phyloP scores from a whole-genome alignment of 345 rosid genomes.

The Noccaea bulbosa region DNA sequence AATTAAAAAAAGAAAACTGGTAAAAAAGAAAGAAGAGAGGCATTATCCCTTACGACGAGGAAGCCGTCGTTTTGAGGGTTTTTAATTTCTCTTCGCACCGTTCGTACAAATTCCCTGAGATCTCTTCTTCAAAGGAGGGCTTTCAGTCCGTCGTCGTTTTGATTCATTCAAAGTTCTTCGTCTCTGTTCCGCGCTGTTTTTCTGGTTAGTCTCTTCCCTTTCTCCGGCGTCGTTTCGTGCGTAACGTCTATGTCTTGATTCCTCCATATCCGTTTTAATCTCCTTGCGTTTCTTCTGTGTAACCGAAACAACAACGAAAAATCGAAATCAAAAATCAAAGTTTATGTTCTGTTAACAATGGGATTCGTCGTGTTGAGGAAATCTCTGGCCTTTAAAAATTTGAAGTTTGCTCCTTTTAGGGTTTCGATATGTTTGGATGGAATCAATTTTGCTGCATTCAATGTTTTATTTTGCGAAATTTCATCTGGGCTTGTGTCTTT shows the following conservation, averaged over 20 bases:
- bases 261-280: background rate
- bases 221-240: slow-evolving; percentile 63
- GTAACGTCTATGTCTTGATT: slow-evolving; percentile 29
- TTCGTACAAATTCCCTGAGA: slow-evolving; percentile 28
- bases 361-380: background rate
- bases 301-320: background rate
- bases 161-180: slow-evolving; percentile 44
- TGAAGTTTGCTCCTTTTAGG: slow-evolving; percentile 18
- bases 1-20: background rate
- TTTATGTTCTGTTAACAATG: slow-evolving; percentile 5
- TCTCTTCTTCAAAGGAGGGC: slow-evolving; percentile 30
- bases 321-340: background rate
- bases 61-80: slow-evolving; percentile 65
- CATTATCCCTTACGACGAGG: slow-evolving; percentile 54
- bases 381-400: background rate
- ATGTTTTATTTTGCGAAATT: background rate
- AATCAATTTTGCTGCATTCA: slow-evolving; percentile 7
- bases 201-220: slow-evolving; percentile 33
- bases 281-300: slow-evolving; percentile 24
- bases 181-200: slow-evolving; percentile 33
- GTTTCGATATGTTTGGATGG: slow-evolving; percentile 10
- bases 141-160: slow-evolving; percentile 66
- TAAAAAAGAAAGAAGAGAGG: slow-evolving; percentile 9
- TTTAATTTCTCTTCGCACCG: slow-evolving; percentile 28
- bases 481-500: slow-evolving; percentile 20